Evolutionary conservation across 1,284 basidiomycete species (phyloP).

Genomic region (Cryptococcus deneoformans): DNA sequence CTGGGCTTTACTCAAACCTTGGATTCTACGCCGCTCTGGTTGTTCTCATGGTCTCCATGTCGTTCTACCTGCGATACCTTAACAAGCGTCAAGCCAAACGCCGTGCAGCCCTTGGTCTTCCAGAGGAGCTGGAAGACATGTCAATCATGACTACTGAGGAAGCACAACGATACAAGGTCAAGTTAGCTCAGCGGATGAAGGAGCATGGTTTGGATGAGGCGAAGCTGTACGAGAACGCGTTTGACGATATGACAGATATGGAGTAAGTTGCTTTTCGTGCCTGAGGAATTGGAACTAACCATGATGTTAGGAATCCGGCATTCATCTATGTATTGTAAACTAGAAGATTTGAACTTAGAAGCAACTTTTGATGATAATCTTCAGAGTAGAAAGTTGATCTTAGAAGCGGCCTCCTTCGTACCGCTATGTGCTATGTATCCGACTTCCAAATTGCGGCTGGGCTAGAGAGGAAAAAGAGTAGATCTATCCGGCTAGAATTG

Average conservation of each 20-base stretch:
- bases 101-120: slow-evolving; percentile 38
- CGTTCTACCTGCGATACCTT: slow-evolving; percentile 36
- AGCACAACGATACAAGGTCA: slow-evolving; percentile 25
- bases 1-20: slow-evolving; percentile 40
- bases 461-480: too few relatives aligned
- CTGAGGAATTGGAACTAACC: not conserved
- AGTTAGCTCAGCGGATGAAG: slow-evolving; percentile 19
- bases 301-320: slow-evolving; percentile 11
- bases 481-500: too few relatives aligned
- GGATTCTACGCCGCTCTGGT: slow-evolving; percentile 19
- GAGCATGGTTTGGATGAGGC: slow-evolving; percentile 12
- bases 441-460: too few relatives aligned
- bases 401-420: too few relatives aligned
- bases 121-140: slow-evolving; percentile 40
- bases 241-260: slow-evolving; percentile 34
- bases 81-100: slow-evolving; percentile 37
- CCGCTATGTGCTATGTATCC: too few relatives aligned
- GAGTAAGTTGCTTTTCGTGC: slow-evolving; percentile 8
- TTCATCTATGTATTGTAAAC: slow-evolving; percentile 20
- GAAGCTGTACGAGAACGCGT: slow-evolving; percentile 23
- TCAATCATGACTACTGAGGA: slow-evolving; percentile 11
- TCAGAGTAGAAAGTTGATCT: too few relatives aligned
- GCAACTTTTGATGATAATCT: not conserved
- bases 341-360: not conserved
- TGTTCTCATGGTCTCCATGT: slow-evolving; percentile 37